Evolutionary conservation across 2,329 filamentous ascomycete genomes (phyloP).

Genomic region (Claviceps sp.): DNA sequence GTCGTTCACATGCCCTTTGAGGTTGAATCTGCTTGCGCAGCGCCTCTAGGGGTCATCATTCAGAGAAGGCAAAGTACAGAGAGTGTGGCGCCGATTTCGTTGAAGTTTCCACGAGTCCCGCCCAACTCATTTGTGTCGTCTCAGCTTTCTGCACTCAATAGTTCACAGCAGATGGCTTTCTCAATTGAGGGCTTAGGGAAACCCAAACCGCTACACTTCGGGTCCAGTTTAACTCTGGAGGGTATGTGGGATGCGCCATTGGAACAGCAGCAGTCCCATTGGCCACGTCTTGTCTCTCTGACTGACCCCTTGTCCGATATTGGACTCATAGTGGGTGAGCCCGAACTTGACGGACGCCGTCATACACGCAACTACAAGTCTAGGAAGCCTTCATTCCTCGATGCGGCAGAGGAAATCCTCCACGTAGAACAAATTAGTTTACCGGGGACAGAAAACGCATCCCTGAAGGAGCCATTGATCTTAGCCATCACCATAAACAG

Average conservation of each 20-base stretch:
- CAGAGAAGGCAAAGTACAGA: constrained; percentile 59
- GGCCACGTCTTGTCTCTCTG: constrained; percentile 68
- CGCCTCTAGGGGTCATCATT: constrained; percentile 70
- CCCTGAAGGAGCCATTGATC: constrained; percentile 41
- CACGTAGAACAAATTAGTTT: constrained; percentile 61
- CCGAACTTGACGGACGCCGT: constrained; percentile 25
- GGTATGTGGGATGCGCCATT: constrained; percentile 43
- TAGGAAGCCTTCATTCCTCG: constrained; percentile 44
- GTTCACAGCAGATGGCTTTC: constrained; percentile 38
- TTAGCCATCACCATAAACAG: constrained; percentile 72
- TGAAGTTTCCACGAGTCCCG: constrained; percentile 50
- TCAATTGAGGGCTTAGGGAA: constrained; percentile 43
- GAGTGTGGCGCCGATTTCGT: constrained; percentile 34
- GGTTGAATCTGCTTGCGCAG: constrained; percentile 73
- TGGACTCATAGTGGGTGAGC: constrained; percentile 60
- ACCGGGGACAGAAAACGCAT: constrained; percentile 25
- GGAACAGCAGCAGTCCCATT: constrained; percentile 42
- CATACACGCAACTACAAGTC: constrained; percentile 19
- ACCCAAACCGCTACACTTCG: constrained; percentile 40
- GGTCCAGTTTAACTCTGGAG: constrained; percentile 39
- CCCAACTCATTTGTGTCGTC: constrained; percentile 74
- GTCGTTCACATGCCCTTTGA: constrained; percentile 91
- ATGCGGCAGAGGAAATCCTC: constrained; percentile 68
- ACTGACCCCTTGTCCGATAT: constrained; percentile 78
- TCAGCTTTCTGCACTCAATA: constrained; percentile 42